Conservation (phyloP, 108 stramenopile genomes). For the Skeletonema grethae region DNA sequence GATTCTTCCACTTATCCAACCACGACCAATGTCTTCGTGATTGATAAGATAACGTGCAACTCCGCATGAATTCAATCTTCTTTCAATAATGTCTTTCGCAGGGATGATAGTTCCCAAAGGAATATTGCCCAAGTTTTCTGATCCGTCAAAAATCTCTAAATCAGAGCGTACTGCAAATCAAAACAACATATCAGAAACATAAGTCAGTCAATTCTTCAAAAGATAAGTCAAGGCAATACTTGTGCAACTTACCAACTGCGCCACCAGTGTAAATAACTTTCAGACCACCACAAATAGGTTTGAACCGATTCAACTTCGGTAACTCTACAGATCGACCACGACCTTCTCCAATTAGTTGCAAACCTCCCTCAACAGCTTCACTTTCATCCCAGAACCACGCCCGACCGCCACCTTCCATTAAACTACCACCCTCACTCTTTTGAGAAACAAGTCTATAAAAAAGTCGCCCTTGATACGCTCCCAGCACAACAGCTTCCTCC, state of each 20-base stretch:
- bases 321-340: conserved; percentile 52
- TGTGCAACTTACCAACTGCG: conserved; percentile 55
- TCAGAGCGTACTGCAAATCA: conserved; percentile 61
- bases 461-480: conserved; percentile 76
- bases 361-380: conserved; percentile 82
- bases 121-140: conserved; percentile 71
- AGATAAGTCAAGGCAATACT: not conserved
- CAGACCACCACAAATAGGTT: conserved; percentile 61
- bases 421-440: conserved; percentile 86
- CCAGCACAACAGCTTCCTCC: conserved; percentile 92
- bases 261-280: conserved; percentile 75
- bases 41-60: conserved; percentile 81
- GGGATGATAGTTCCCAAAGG: conserved; percentile 69
- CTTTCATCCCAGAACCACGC: conserved; percentile 88
- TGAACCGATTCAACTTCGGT: conserved; percentile 67
- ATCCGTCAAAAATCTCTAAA: conserved; percentile 82
- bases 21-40: conserved; percentile 60
- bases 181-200: not conserved
- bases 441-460: conserved; percentile 87
- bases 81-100: conserved; percentile 62
- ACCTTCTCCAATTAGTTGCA: conserved; percentile 61
- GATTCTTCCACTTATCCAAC: conserved; percentile 89
- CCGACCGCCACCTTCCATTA: conserved; percentile 84
- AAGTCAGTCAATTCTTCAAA: too few relatives aligned
- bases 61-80: conserved; percentile 89